phyloP scores from a whole-genome alignment of 441 rosid species.

The Corymbia citriodora region DNA sequence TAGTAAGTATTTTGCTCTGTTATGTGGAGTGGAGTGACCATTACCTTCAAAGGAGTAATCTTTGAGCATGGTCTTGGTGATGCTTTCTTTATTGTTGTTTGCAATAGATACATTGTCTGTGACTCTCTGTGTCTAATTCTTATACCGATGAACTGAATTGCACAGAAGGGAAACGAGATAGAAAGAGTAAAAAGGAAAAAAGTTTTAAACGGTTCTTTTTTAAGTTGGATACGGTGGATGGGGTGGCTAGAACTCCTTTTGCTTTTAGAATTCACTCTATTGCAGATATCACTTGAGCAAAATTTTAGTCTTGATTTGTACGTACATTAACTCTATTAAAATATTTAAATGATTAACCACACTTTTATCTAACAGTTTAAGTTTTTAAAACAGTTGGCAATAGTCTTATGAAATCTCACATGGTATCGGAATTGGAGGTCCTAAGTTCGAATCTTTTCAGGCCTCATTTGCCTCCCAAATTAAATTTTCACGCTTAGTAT shows the following conservation, averaged over 20 bases:
- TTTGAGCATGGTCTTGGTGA: not conserved
- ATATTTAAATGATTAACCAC: too few species aligned
- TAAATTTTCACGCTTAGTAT: too few species aligned
- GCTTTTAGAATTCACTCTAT: not conserved
- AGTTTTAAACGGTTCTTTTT: not conserved
- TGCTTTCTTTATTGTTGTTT: not conserved
- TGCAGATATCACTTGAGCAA: not conserved
- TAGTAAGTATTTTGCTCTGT: constrained; percentile 39
- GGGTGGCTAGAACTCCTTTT: not conserved
- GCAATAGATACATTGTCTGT: not conserved
- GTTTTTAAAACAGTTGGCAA: too few species aligned
- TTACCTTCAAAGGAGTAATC: not conserved
- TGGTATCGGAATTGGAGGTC: too few species aligned
- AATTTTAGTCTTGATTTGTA: not conserved
- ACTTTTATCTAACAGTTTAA: too few species aligned
- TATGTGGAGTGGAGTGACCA: not conserved
- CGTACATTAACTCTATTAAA: not conserved
- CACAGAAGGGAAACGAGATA: not conserved
- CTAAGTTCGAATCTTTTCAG: too few species aligned
- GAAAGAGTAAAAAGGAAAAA: not conserved
- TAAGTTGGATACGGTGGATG: not conserved
- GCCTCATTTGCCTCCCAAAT: too few species aligned
- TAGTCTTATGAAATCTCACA: too few species aligned
- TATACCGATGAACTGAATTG: not conserved
- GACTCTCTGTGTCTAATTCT: not conserved